Evolutionary conservation across 2,329 filamentous ascomycete genomes (phyloP), one percentile per base, ranked within the genome.

Genomic region (Aspergillus sp.): DNA sequence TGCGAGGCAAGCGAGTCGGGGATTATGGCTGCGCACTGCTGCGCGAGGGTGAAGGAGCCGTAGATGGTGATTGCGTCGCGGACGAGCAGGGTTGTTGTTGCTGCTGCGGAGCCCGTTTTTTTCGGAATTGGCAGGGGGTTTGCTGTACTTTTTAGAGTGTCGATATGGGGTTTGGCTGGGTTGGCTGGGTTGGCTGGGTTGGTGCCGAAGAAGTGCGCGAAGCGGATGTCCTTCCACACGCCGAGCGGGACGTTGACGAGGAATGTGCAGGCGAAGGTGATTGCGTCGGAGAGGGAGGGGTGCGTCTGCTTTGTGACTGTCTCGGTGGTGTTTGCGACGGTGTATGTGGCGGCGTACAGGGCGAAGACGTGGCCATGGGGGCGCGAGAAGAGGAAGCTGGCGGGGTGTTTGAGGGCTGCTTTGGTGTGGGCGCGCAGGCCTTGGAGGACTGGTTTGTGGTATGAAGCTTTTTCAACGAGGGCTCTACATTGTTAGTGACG

Each of bases 51-150:
- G 17, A 72, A 72, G 0, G 67, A 71, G 1, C 69, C 69, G 70
- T 95, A 96, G 66, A 96, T 91, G 52, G 92, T 96, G 58, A 96
- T 76, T 73, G 86, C 89, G 77, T 96, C 92, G 66, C 92, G 86
- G 43, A 87, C 66, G 1, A 90, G 86, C 77, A 96, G 96, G 47
- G 96, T 83, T 0, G 63, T 62, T n/a, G 64, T 64, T 6, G 66
- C 66, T 8, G 45, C 24, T 3, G 11, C 17, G 5, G 19, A 35
- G 33, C 27, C 51, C 4, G 45, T 27, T 14, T 12, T 33, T 27
- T 21, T 24, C 7, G n/a, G 35, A 14, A 6, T 47, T 3, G 19
- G 21, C 2, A 31, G 3, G 14, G 39, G 49, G 1, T 4, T 17
- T 6, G 23, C 14, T 8, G 9, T n/a, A 11, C 6, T 3, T 15